Conservation (phyloP, 306 rosid species). For the Inga laurina region DNA sequence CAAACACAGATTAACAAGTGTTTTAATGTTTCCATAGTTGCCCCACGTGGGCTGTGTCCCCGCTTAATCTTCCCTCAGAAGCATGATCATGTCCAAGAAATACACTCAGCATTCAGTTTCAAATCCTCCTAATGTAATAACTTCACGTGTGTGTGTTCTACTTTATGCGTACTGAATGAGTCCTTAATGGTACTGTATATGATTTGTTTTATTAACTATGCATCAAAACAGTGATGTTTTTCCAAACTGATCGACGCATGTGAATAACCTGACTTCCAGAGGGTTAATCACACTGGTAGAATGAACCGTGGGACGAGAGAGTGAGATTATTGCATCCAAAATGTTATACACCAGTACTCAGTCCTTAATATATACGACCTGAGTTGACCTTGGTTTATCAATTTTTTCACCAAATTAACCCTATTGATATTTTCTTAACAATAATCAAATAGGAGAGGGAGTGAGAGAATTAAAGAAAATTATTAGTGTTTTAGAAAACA, state of each 20-base stretch:
- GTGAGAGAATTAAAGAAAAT: too few relatives aligned
- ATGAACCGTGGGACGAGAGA: background rate
- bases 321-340: background rate
- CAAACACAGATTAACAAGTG: background rate
- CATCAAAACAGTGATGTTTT: background rate
- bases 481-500: too few relatives aligned
- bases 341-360: background rate
- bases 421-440: too few relatives aligned
- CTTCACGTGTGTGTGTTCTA: background rate
- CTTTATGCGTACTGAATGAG: background rate
- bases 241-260: background rate
- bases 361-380: too few relatives aligned
- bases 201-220: background rate
- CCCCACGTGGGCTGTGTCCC: background rate
- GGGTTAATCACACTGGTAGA: background rate
- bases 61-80: background rate
- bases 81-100: background rate
- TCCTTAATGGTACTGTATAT: background rate
- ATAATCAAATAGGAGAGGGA: too few relatives aligned
- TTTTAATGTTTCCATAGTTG: background rate
- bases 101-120: background rate
- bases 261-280: background rate
- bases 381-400: too few relatives aligned
- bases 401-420: too few relatives aligned
- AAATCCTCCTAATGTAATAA: background rate